phyloP scores from a whole-genome alignment of 345 rosid species.

The Theobroma cacao region DNA sequence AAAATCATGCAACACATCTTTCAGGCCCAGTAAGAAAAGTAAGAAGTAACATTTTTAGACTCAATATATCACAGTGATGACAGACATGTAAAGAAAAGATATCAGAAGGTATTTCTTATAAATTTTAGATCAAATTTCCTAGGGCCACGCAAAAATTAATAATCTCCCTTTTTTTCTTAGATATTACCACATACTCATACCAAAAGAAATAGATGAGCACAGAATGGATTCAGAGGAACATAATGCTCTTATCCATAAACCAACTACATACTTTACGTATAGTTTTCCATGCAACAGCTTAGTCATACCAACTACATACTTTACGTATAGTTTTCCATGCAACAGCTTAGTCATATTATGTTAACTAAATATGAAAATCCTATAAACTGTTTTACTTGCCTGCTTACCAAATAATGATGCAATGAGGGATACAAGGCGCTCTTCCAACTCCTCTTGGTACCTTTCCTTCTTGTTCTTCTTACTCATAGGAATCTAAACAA shows the following conservation, averaged over 20 bases:
- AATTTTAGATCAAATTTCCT: neutral
- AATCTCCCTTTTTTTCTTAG: neutral
- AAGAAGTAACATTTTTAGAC: neutral
- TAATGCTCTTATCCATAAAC: neutral
- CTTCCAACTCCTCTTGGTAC: slow-evolving; percentile 89
- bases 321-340: neutral
- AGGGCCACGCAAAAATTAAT: neutral
- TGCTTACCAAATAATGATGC: slow-evolving; percentile 95
- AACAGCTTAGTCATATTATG: neutral
- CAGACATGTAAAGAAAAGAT: neutral
- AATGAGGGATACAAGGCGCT: slow-evolving; percentile 69
- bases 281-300: neutral
- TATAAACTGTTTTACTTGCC: slow-evolving; percentile 31
- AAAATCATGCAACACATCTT: neutral
- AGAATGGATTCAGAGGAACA: neutral
- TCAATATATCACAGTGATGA: neutral
- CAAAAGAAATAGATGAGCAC: neutral
- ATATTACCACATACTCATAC: neutral
- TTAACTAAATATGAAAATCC: neutral
- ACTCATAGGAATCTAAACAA: slow-evolving; percentile 69
- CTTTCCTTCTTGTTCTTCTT: slow-evolving; percentile 87
- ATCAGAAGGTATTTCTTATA: neutral
- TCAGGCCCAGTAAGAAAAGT: neutral
- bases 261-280: neutral
- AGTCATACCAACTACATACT: no score